Evolutionary conservation across 495 filamentous ascomycete genomes (phyloP), one percentile per base, ranked within the genome.

Genomic region (Aspergillus leporis): DNA sequence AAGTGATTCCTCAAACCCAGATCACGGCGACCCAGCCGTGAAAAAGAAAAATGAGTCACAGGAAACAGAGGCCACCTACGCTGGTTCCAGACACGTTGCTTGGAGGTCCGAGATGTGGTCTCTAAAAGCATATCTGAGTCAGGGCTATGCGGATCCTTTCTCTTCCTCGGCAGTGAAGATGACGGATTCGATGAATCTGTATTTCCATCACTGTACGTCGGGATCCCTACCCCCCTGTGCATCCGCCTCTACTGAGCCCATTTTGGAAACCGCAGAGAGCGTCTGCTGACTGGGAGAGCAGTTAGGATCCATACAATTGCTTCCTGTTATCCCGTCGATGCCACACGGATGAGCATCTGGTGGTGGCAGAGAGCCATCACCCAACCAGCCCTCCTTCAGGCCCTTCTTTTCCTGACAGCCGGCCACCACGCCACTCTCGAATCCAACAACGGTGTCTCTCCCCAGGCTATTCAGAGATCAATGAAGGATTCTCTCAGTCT

Each of bases 291-390:
- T 22, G n/a, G 5, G 40, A 23, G 1, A 14, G 13, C 40, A 55
- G 53, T 55, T 55, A 55, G 53, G 31, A 55, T 55, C 40, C 53
- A 55, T 23, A 46, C 53, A 1, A 55, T 55, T 12, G 41, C 41
- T 31, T 46, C 41, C 5, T 55, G 53, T 23, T 55, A 55, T 55
- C 53, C 53, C 13, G 34, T 55, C 25, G 53, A 55, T 46, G 31
- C 53, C 5, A 55, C 40, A 8, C 38, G 40, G 14, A 55, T 55
- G 53, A 46, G 53, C n/a, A 55, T 55, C 19, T 55, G 53, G 53
- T 55, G 53, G 53, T 55, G 53, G 53, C 53, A 55, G 40, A 47
- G 47, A 22, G 53, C 53, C 5, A 55, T 55, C 23, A 55, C 53
- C 16, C 53, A 45, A 13, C 53, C 53, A 30, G 53, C 38, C 8